phyloP scores from a whole-genome alignment of 129 eudicot genomes.

The Helianthus annuus region HanXRQr2.0-SUNRISE NC_035448.2:138421021-138421520 shows the following conservation, averaged over 20 bases:
- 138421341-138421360: neutral
- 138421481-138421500: no score
- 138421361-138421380: neutral
- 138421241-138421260: conserved; percentile 2
- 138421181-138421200: conserved; percentile 28
- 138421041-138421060: conserved; percentile 15
- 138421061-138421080: conserved; percentile 14
- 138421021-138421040: neutral
- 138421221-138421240: conserved; percentile 10
- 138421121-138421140: conserved; percentile 33
- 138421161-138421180: conserved; percentile 34
- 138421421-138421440: no score
- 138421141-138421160: conserved; percentile 32
- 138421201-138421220: conserved; percentile 15
- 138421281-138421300: neutral
- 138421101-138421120: conserved; percentile 23
- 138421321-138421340: neutral
- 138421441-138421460: no score
- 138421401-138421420: no score
- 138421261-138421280: neutral
- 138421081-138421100: conserved; percentile 15
- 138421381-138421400: neutral
- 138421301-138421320: neutral
- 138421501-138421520: no score
- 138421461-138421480: no score